Percentiles rank a stretch among this genome's conserved stretches.
phyloP scores from a whole-genome alignment of 2,329 filamentous ascomycete species.

The Allantophomopsis lycopodina region DNA sequence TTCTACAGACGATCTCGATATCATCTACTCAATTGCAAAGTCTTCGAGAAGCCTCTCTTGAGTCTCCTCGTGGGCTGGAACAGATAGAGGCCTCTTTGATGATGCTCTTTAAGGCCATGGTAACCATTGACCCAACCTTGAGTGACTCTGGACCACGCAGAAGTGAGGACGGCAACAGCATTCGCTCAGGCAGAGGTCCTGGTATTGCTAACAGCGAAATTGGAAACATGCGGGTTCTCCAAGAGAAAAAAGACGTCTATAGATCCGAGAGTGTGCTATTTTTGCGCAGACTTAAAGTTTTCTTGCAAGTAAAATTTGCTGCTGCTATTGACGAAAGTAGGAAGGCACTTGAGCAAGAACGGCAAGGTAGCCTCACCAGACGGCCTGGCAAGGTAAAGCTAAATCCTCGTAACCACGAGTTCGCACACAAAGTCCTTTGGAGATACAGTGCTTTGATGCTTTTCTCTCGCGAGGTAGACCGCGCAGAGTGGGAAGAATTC shows the following conservation, averaged over 20 bases:
- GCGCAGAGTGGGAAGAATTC: constrained; percentile 66
- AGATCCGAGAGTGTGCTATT: constrained; percentile 63
- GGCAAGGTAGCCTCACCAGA: constrained; percentile 37
- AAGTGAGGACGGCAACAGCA: constrained; percentile 20
- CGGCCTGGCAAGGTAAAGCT: constrained; percentile 41
- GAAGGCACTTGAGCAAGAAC: constrained; percentile 34
- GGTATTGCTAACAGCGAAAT: constrained; percentile 33
- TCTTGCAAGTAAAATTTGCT: constrained; percentile 72
- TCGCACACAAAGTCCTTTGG: constrained; percentile 65
- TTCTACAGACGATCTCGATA: constrained; percentile 87
- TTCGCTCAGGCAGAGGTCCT: constrained; percentile 20
- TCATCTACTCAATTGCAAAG: constrained; percentile 62
- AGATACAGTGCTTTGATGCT: constrained; percentile 78
- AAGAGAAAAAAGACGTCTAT: constrained; percentile 90
- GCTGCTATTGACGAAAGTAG: constrained; percentile 58
- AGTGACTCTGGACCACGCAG: constrained; percentile 27
- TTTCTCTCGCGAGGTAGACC: constrained; percentile 76
- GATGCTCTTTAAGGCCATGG: constrained; percentile 80
- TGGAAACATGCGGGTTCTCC: constrained; percentile 83
- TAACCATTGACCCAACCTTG: constrained; percentile 79
- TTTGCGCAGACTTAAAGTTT: constrained; percentile 65
- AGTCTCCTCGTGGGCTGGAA: constrained; percentile 54
- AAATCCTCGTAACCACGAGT: constrained; percentile 56
- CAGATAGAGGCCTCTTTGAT: constrained; percentile 68
- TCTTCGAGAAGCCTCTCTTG: constrained; percentile 59